These are phyloP conservation scores for Malassezia vespertilionis DNA, from an alignment of 1,284 basidiomycete genomes.

Conservation along the genomic window DNA sequence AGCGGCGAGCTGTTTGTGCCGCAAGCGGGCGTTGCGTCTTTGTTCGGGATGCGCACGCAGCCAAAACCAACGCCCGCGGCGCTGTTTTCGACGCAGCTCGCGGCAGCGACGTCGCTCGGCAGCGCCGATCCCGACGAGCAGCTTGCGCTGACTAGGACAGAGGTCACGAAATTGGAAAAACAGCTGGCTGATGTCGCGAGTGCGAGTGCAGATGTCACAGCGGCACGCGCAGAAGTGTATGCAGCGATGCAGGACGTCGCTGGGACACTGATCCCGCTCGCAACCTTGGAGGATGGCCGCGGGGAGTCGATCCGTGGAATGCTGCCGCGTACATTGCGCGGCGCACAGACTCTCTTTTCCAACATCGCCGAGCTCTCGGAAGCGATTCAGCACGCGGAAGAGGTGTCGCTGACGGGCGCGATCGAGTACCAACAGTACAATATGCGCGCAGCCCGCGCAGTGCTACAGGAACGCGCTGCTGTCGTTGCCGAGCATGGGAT, in stretches of 20 bases:
- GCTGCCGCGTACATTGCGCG: constrained; percentile 9
- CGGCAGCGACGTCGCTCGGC: background rate
- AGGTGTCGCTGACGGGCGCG: constrained; percentile 26
- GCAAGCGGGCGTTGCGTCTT: background rate
- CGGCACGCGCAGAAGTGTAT: constrained; percentile 5
- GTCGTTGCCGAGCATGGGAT: constrained; percentile 38
- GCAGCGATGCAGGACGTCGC: constrained; percentile 13
- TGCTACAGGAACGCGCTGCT: constrained; percentile 35
- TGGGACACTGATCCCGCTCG: constrained; percentile 9
- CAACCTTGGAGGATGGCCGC: constrained; percentile 12
- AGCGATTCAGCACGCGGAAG: constrained; percentile 2
- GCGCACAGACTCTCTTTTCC: constrained; percentile 1
- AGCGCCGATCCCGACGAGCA: constrained; percentile 8
- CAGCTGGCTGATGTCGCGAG: constrained; percentile 6
- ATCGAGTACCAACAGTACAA: constrained; percentile 39
- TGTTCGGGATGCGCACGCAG: background rate
- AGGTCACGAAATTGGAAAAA: constrained; percentile 13
- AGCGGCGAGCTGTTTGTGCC: constrained; percentile 1
- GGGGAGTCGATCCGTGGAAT: background rate
- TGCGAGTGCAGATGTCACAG: constrained; percentile 3
- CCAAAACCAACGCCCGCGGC: constrained; percentile 1
- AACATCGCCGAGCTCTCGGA: constrained; percentile 1
- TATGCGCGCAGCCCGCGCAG: constrained; percentile 31
- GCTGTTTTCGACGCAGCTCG: constrained; percentile 1
- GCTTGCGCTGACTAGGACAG: constrained; percentile 5